Base-by-base conservation (phyloP, 805 yeast genomes). In the Blastobotrys chiropterorum region DNA sequence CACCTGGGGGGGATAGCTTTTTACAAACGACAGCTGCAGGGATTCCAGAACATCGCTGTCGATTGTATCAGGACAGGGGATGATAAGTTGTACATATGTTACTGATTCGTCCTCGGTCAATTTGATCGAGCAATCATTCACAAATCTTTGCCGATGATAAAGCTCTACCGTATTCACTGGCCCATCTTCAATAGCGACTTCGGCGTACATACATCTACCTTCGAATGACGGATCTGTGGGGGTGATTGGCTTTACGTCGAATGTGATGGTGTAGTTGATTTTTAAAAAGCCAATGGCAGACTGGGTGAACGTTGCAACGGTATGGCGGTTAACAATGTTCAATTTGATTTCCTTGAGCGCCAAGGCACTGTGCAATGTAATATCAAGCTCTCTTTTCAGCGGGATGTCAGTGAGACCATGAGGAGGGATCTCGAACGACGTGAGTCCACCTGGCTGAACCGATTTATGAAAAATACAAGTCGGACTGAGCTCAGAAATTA, bases 361-460 rank as follows among this genome's bases (percentile, higher is more conserved):
- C 19, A 13, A 5, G 31, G 20, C 26, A 6, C 39, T 31, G 21
- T 15, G 14, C 3, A 44, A 5, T 6, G n/a, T 22, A 3, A 44
- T 7, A 19, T 44, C 39, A 26, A 44, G 17, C 14, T 26, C 30
- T 44, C 47, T 21, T 16, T 44, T 44, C 47, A 44, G 17, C 14
- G 34, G 47, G 30, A 30, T 26, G 30, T 30, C 39, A 3, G 38
- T 14, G 2, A 44, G 31, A 3, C 19, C 22, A 7, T 17, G 20
- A 3, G 44, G 14, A 5, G 15, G 42, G 17, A 38, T 38, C 13
- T 38, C 42, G 13, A 38, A 38, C 13, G 15, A 16, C 15, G 42
- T 38, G 42, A n/a, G n/a, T n/a, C 15, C 17, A 38, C 13, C 13
- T 5, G 15, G 7, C 13, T 38, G 42, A 38, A n/a, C 6, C 5